Conservation (phyloP, 352 stramenopile species). For the Phytopythium delawarense region DNA sequence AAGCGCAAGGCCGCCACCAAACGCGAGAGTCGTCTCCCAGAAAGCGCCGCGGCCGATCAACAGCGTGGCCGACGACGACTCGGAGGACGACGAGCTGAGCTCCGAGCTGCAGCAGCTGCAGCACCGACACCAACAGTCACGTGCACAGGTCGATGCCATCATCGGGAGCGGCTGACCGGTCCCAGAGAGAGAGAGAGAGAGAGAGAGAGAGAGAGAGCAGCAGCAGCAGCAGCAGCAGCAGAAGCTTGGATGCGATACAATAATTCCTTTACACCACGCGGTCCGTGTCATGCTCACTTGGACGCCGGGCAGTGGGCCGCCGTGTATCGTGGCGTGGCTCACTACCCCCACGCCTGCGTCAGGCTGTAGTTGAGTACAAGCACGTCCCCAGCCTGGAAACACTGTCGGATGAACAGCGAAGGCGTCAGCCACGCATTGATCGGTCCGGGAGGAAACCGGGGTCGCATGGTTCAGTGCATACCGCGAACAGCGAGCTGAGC, state of each 20-base stretch:
- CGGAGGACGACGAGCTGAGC: conserved; percentile 52
- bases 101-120: conserved; percentile 67
- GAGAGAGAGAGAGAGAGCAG: too few relatives aligned
- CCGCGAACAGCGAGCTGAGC: conserved; percentile 72
- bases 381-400: conserved; percentile 75
- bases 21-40: conserved; percentile 15
- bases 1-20: conserved; percentile 15
- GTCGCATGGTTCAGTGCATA: conserved; percentile 11
- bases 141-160: conserved; percentile 68
- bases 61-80: conserved; percentile 52
- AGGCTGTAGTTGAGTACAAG: conserved; percentile 87
- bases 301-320: background rate
- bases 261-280: background rate
- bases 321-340: background rate
- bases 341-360: conserved; percentile 77
- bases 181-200: too few relatives aligned
- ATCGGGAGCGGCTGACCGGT: conserved; percentile 29
- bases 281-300: background rate
- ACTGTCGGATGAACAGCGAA: conserved; percentile 20
- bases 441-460: background rate
- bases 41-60: conserved; percentile 31
- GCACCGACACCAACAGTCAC: conserved; percentile 62
- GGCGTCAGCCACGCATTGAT: background rate
- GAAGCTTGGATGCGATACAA: background rate
- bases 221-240: too few relatives aligned